Base-by-base conservation (phyloP, 1,139 yeast species). In the Magnusiomyces suaveolens region DNA sequence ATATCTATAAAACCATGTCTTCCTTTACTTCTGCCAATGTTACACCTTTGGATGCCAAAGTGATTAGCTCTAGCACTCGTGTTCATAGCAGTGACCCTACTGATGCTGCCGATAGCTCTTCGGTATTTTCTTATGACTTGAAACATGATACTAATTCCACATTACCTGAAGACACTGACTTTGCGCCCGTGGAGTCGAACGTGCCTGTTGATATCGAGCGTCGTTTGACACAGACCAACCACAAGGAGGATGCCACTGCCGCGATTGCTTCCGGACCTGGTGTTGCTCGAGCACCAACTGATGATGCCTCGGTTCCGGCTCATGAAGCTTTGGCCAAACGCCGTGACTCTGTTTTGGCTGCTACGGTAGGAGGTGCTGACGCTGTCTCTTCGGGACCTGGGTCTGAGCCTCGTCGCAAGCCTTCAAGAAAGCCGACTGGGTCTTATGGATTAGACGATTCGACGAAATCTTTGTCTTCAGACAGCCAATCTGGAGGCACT, bases 81-180 rank as follows among this genome's bases (percentile, higher is more conserved):
- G 60, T 63, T 59, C 60, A 59, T 58, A 29, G 33, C 12, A 29
- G n/a, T n/a, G 57, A 63, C 49, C 61, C 60, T 29, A 48, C 52
- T 48, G 54, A 52, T 47, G 23, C 43, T 16, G 57, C 2, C n/a
- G 16, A 47, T 14, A 43, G 21, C 18, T 60, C 63, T 2, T 65
- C 69, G 14, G 69, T 67, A 8, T 70, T 71, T 59, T 65, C 70
- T 1, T 70, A 70, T 56, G 74, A 70, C 54, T 59, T 64, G 50
- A 64, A 62, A 54, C 67, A 69, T 57, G 60, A 60, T 36, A 61
- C 65, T 2, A 61, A 66, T 48, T 63, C 68, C 39, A 71, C 74
- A 14, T 60, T 65, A 48, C 62, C 63, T 21, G 60, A 59, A n/a
- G 72, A 69, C 52, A 58, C 58, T 43, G 66, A 66, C 58, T 69